A percentile compares a stretch with the other conserved stretches of the same genome.
Conservation (phyloP, 805 yeast genomes). For the Candida dajiaensis region DNA sequence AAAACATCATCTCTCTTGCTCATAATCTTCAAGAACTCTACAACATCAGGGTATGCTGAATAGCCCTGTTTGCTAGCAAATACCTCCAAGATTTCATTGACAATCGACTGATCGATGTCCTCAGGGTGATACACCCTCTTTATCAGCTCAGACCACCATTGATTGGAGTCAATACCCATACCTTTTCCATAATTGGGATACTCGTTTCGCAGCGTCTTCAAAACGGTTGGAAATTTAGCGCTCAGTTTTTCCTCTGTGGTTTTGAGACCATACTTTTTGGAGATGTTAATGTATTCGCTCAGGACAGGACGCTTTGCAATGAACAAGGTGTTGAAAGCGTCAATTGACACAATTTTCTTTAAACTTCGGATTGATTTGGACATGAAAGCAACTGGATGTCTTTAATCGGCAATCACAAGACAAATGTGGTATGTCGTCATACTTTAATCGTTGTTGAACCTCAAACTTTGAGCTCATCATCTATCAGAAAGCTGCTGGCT, state of each 20-base stretch:
- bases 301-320: slow-evolving; percentile 49
- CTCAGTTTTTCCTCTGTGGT: slow-evolving; percentile 23
- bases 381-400: not conserved
- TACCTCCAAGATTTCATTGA: slow-evolving; percentile 38
- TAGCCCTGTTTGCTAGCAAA: slow-evolving; percentile 54
- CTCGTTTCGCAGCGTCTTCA: slow-evolving; percentile 28
- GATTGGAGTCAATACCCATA: slow-evolving; percentile 25
- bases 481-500: too few relatives aligned
- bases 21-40: slow-evolving; percentile 34
- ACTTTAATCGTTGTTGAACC: too few relatives aligned
- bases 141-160: slow-evolving; percentile 59
- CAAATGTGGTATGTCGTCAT: too few relatives aligned
- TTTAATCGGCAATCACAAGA: too few relatives aligned
- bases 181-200: slow-evolving; percentile 63
- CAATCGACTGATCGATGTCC: slow-evolving; percentile 30
- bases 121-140: slow-evolving; percentile 35
- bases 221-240: slow-evolving; percentile 27
- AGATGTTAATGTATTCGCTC: slow-evolving; percentile 47
- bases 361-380: not conserved
- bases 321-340: slow-evolving; percentile 64
- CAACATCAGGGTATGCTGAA: slow-evolving; percentile 46
- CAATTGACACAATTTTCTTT: slow-evolving; percentile 53
- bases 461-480: too few relatives aligned
- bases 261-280: slow-evolving; percentile 37
- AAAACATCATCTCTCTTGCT: slow-evolving; percentile 26